A percentile compares a stretch with the other conserved stretches of the same genome.
Conservation (phyloP, 441 rosid genomes). For the Populus hybrid region DNA sequence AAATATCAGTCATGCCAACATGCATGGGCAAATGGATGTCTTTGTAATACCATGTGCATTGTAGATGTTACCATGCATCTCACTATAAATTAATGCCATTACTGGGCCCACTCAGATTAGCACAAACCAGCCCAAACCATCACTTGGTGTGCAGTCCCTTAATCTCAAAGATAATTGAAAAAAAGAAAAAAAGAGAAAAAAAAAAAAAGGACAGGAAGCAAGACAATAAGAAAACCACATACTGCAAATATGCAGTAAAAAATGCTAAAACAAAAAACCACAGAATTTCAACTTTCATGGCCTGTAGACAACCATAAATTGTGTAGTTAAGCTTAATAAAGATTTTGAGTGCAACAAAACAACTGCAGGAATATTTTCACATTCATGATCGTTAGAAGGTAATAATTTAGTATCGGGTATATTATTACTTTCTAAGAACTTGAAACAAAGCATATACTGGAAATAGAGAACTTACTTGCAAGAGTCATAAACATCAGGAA, state of each 20-base stretch:
- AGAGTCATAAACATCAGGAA: constrained; percentile 99
- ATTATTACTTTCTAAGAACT: constrained; percentile 7
- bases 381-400: background rate
- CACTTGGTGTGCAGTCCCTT: background rate
- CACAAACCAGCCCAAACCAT: constrained; percentile 1
- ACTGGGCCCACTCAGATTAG: background rate
- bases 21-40: constrained; percentile 1
- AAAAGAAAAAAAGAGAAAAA: too few species aligned
- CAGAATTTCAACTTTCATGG: background rate
- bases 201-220: background rate
- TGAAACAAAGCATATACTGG: background rate
- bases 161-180: background rate
- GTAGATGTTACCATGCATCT: background rate
- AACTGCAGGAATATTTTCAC: background rate
- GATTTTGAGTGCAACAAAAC: background rate
- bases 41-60: background rate
- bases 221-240: background rate
- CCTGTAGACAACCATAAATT: background rate
- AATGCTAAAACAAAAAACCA: background rate
- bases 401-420: too few species aligned
- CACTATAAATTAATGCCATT: background rate
- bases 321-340: background rate
- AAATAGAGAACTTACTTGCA: constrained; percentile 84
- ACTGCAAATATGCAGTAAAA: background rate
- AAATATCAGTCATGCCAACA: background rate